Base-by-base conservation (phyloP, 495 filamentous ascomycete genomes). In the Penicillium antarcticum region DNA sequence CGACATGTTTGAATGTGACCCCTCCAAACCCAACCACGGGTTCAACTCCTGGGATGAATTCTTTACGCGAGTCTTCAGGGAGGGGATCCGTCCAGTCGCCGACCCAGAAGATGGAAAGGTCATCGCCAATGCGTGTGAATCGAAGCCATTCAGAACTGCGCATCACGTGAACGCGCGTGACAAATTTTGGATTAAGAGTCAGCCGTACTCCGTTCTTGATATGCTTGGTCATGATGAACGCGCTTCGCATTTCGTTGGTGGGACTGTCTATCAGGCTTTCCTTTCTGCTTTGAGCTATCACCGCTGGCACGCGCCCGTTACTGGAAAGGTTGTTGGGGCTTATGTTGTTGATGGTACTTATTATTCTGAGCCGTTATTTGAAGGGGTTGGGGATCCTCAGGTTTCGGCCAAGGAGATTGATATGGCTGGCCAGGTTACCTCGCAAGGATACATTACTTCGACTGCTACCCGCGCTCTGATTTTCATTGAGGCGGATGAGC, bases 41-140 rank as follows among this genome's bases (percentile, higher is more conserved):
- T 76, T 74, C 64, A 77, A 71, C 35, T 88, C 84, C 1, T 90
- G 87, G 87, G 86, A 91, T 52, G 74, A 85, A 48, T 91, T 89
- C 70, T 91, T 91, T 69, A 87, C 83, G 0, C 80, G 87, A 13
- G 37, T 72, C 2, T 78, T 88, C 44, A 70, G 70, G 1, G 64
- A 74, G 0, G 67, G 68, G 11, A 71, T 82, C 2, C 79, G 87
- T 0, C 86, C 86, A 3, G 66, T 89, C 5, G 79, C 77, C 0
- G 61, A 67, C 0, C 81, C 82, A 0, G 71, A 66, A 0, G 60
- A 74, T 23, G 44, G 53, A 4, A 42, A 58, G 4, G 73, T 88
- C 16, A 79, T 90, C 24, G 76, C 70, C 26, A 88, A 85, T 58
- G 79, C 77, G 0, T 89, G 86, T 67, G 87, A 90, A 58, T 83